Evolutionary conservation across 176 grass and related monocot genomes (phyloP), one percentile per base, ranked within the genome.

Genomic region (Chloris gayana): DNA sequence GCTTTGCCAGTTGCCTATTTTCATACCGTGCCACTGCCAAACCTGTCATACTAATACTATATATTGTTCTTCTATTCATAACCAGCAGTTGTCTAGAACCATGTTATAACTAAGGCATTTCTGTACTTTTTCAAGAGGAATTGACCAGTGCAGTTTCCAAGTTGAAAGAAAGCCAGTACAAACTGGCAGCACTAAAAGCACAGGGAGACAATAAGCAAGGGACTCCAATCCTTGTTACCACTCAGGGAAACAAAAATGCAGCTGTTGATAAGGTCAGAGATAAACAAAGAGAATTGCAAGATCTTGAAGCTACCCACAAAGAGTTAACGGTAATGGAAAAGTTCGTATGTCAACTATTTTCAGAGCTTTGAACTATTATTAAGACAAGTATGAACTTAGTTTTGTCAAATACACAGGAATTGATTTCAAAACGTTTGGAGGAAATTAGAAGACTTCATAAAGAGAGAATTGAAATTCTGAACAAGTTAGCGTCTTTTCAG

Each of bases 391-490:
- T 67, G 27, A 53, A 67, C 25, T 70, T 30, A 56, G 63, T 17
- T 45, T 75, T 82, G 44, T 68, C 58, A 67, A 74, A 38, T 15
- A 19, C 79, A 5, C 79, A 99, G 97, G 85, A 90, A 57, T 67
- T 96, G 65, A 84, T 77, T 77, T 93, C 87, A 33, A 88, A 91
- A 54, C 91, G 91, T 64, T 68, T 93, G 76, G 62, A 73, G 19
- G 92, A 96, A 73, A 96, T 99, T 41, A 88, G 25, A 54, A 93
- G 91, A 86, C 69, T 99, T 62, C 88, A 99, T 58, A 89, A 93
- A 85, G 88, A 99, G 73, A 93, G 89, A 91, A 91, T 90, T 67
- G 88, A 88, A 85, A 93, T 89, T 88, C 67, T 99, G 76, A 96
- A 88, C 74, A 96, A 93, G 80, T 65, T 96, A 77, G 85, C 91